Conservation (phyloP, 306 rosid species). For the Cyclanthera cordifolia region DNA sequence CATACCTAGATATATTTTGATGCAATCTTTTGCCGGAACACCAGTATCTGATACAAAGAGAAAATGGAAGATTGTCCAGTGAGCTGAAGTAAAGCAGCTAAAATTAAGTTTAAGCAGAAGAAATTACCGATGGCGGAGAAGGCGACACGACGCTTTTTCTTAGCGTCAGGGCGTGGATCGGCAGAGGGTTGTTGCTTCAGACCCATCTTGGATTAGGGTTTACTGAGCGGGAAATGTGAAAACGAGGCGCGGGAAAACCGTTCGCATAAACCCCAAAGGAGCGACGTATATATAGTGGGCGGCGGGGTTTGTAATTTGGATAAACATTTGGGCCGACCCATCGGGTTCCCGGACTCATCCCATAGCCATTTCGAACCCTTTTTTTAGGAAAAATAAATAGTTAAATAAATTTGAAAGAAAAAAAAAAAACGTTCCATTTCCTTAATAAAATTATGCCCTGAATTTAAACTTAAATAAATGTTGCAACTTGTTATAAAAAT, state of each 20-base stretch:
- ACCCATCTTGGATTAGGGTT: constrained; percentile 72
- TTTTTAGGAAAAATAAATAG: too few relatives aligned
- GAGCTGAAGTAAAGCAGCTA: background rate
- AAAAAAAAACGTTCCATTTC: too few relatives aligned
- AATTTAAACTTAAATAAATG: too few relatives aligned
- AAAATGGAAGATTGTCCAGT: background rate
- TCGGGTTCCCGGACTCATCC: background rate
- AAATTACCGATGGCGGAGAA: constrained; percentile 37
- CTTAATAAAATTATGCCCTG: too few relatives aligned
- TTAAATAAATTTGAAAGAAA: too few relatives aligned
- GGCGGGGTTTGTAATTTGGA: background rate
- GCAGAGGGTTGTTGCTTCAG: constrained; percentile 43
- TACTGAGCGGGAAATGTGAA: constrained; percentile 39
- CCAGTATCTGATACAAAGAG: constrained; percentile 41
- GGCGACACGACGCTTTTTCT: constrained; percentile 69
- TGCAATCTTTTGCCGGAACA: constrained; percentile 71
- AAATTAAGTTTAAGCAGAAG: background rate
- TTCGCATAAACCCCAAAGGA: background rate
- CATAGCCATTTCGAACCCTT: too few relatives aligned
- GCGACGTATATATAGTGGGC: background rate
- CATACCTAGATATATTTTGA: constrained; percentile 63
- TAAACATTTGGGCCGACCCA: background rate
- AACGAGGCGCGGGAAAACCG: constrained; percentile 51
- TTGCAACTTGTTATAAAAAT: too few relatives aligned
- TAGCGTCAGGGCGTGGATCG: constrained; percentile 29